phyloP scores from a whole-genome alignment of 2,329 filamentous ascomycete species.

The Calonectria pteridis region DNA sequence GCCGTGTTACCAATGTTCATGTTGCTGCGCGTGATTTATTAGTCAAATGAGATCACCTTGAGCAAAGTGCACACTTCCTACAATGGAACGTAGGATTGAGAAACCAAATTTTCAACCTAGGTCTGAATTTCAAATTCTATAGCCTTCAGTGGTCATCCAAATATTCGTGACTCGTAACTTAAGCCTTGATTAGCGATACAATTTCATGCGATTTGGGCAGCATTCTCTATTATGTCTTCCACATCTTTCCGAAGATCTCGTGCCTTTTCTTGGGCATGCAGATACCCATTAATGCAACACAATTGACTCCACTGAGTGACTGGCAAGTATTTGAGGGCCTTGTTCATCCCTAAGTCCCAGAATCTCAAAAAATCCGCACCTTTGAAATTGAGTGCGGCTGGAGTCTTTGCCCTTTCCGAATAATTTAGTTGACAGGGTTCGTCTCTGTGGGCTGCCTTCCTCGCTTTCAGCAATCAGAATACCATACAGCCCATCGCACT shows the following conservation, averaged over 20 bases:
- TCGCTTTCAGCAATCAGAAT: slow-evolving; percentile 2
- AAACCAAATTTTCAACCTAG: neutral
- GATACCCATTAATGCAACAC: neutral
- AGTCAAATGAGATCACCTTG: neutral
- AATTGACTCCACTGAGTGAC: neutral
- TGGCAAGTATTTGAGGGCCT: neutral
- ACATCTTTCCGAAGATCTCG: neutral
- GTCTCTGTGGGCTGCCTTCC: neutral
- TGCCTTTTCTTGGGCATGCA: neutral
- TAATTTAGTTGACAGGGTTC: neutral
- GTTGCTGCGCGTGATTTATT: no score
- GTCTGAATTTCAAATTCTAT: neutral
- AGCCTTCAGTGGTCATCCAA: neutral
- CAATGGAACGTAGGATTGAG: neutral
- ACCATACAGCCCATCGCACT: neutral
- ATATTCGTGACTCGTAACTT: neutral
- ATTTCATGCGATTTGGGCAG: neutral
- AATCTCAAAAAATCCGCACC: slow-evolving; percentile 11
- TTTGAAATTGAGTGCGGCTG: neutral
- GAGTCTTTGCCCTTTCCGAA: slow-evolving; percentile 11
- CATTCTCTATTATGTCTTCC: neutral
- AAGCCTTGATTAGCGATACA: neutral
- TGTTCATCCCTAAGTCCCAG: neutral
- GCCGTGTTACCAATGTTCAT: no score
- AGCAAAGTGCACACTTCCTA: neutral